Evolutionary conservation across 169 alveolate genomes (phyloP).

Genomic region (Eimeria brunetti): DNA sequence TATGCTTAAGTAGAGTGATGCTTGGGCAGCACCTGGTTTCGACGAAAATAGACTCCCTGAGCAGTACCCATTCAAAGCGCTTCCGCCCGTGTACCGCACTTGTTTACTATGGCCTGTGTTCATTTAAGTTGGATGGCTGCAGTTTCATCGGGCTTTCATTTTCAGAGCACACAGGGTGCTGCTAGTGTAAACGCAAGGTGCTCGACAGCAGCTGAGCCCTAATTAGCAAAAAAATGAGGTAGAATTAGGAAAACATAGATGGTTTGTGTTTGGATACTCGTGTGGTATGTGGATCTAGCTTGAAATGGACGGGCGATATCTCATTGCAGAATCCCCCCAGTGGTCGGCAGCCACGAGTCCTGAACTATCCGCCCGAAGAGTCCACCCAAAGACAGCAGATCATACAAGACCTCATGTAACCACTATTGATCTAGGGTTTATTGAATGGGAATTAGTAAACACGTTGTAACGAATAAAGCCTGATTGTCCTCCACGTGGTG

Average conservation of each 20-base stretch:
- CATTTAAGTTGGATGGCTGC: background rate
- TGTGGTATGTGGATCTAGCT: background rate
- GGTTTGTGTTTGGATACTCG: background rate
- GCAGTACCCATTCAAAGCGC: background rate
- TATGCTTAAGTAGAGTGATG: no score
- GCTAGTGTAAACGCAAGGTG: background rate
- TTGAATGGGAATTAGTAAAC: background rate
- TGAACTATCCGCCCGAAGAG: background rate
- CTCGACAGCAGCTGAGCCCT: background rate
- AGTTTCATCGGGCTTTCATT: background rate
- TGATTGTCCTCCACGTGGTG: slow-evolving; percentile 5
- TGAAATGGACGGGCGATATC: background rate
- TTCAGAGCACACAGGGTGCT: background rate
- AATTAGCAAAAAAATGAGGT: background rate
- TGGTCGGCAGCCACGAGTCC: background rate
- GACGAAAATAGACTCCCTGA: no score
- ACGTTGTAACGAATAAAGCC: background rate
- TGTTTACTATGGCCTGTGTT: background rate
- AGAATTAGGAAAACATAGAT: background rate
- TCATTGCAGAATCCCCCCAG: background rate
- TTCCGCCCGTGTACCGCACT: background rate
- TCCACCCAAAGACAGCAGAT: background rate
- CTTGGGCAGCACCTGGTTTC: no score
- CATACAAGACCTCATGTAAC: background rate
- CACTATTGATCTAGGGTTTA: background rate